These are phyloP conservation scores for Aurinia saxatilis DNA, from an alignment of 345 rosid species.

Conservation along the genomic window DNA sequence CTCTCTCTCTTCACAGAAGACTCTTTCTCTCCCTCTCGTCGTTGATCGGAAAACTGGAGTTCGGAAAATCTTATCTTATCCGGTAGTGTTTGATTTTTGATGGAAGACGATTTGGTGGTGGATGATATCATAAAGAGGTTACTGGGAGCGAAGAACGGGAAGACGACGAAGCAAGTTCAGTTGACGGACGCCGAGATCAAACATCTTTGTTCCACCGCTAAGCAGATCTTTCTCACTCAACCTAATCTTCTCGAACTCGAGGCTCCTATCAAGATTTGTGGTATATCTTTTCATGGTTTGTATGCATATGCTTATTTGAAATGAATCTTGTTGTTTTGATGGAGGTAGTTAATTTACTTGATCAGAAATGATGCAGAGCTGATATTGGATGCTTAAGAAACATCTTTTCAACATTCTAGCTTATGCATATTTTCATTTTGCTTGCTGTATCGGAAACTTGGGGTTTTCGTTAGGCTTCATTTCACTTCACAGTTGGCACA, in stretches of 20 bases:
- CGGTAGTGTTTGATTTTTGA: slow-evolving; percentile 29
- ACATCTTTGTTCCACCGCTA: slow-evolving; percentile 49
- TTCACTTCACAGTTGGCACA: too few species aligned
- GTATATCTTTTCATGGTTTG: slow-evolving; percentile 24
- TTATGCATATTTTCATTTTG: not conserved
- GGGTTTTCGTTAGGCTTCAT: too few species aligned
- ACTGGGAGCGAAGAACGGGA: slow-evolving; percentile 42
- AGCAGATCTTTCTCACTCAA: slow-evolving; percentile 49
- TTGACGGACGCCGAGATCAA: slow-evolving; percentile 55
- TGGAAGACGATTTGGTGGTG: slow-evolving; percentile 48
- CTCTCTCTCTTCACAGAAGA: too few species aligned
- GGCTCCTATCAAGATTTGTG: slow-evolving; percentile 69
- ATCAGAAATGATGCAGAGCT: too few species aligned
- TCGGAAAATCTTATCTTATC: not conserved
- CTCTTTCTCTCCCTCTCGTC: too few species aligned
- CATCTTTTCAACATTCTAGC: not conserved
- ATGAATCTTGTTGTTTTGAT: slow-evolving; percentile 5
- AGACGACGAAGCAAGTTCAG: too few species aligned
- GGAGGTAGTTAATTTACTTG: not conserved
- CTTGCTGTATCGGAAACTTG: too few species aligned
- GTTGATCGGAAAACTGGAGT: slow-evolving; percentile 5
- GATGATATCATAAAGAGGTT: slow-evolving; percentile 57
- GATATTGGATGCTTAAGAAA: not conserved
- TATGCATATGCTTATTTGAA: too few species aligned
- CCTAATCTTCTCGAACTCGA: slow-evolving; percentile 67